Percentiles rank a stretch among this genome's conserved stretches.
These are phyloP conservation scores for Dothideomycetes sp. DNA, from an alignment of 2,329 filamentous ascomycete species.

Conservation along the genomic window DNA sequence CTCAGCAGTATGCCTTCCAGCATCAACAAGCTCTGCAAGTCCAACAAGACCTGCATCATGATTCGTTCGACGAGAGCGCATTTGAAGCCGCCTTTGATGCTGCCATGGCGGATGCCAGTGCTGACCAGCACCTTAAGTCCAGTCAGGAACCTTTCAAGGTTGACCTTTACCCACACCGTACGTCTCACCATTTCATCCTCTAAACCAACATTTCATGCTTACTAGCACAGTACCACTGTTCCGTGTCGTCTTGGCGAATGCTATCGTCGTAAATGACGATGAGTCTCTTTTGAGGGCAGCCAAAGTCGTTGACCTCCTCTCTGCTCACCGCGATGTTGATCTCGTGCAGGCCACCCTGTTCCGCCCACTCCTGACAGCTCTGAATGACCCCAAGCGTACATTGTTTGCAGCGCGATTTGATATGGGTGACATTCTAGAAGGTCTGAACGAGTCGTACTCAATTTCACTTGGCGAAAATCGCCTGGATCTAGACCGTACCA, in stretches of 20 bases:
- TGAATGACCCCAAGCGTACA: constrained; percentile 9
- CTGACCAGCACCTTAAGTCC: constrained; percentile 14
- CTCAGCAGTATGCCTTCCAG: background rate
- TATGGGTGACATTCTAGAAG: background rate
- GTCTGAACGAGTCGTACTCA: background rate
- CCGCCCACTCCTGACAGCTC: constrained; percentile 11
- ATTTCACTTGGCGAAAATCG: background rate
- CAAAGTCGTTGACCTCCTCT: constrained; percentile 7
- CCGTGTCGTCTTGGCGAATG: constrained; percentile 12
- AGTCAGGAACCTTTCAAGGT: constrained; percentile 10
- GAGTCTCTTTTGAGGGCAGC: constrained; percentile 14
- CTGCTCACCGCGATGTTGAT: constrained; percentile 10
- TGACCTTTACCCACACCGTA: constrained; percentile 15
- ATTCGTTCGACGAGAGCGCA: constrained; percentile 45
- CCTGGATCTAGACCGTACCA: background rate
- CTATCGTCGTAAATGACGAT: constrained; percentile 13
- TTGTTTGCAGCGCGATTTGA: constrained; percentile 5
- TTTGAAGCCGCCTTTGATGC: constrained; percentile 48
- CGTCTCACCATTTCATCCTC: background rate
- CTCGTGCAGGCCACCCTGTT: constrained; percentile 12
- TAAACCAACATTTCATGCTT: background rate
- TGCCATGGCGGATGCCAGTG: constrained; percentile 30
- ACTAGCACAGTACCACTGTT: constrained; percentile 10
- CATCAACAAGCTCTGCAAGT: constrained; percentile 21
- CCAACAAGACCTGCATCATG: constrained; percentile 13